A percentile compares a stretch with the other conserved stretches of the same genome.
Evolutionary conservation across 192 early-diverging fungal genomes (phyloP).

Genomic region (Glomus cerebriforme): DNA sequence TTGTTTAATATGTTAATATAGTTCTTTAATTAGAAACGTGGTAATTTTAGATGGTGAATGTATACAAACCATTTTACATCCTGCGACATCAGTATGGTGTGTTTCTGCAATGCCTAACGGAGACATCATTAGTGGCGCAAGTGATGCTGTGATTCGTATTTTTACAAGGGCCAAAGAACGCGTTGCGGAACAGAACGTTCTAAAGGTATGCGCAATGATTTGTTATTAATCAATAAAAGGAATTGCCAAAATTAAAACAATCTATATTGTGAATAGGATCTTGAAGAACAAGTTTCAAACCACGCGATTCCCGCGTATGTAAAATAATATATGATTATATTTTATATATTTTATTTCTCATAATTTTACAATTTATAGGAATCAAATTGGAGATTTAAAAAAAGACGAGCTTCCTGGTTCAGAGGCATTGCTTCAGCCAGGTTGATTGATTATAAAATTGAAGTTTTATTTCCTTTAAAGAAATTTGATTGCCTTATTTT

Average conservation of each 20-base stretch:
- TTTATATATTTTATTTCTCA: neutral
- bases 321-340: neutral
- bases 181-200: slow-evolving; percentile 50
- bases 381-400: slow-evolving; percentile 83
- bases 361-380: slow-evolving; percentile 40
- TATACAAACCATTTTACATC: slow-evolving; percentile 82
- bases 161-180: slow-evolving; percentile 73
- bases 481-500: neutral
- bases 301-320: slow-evolving; percentile 64
- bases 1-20: neutral
- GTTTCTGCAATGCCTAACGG: slow-evolving; percentile 77
- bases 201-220: slow-evolving; percentile 37
- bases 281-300: slow-evolving; percentile 56
- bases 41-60: slow-evolving; percentile 55
- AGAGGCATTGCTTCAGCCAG: slow-evolving; percentile 70
- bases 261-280: slow-evolving; percentile 37
- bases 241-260: neutral
- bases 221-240: neutral
- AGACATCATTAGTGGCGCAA: slow-evolving; percentile 81
- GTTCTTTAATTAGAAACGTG: neutral
- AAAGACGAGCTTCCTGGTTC: slow-evolving; percentile 76
- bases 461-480: neutral
- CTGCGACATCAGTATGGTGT: slow-evolving; percentile 92
- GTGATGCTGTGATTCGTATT: slow-evolving; percentile 79
- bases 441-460: slow-evolving; percentile 36